Conservation (phyloP, 164 flowering plant genomes). For the Berberis thunbergii region DNA sequence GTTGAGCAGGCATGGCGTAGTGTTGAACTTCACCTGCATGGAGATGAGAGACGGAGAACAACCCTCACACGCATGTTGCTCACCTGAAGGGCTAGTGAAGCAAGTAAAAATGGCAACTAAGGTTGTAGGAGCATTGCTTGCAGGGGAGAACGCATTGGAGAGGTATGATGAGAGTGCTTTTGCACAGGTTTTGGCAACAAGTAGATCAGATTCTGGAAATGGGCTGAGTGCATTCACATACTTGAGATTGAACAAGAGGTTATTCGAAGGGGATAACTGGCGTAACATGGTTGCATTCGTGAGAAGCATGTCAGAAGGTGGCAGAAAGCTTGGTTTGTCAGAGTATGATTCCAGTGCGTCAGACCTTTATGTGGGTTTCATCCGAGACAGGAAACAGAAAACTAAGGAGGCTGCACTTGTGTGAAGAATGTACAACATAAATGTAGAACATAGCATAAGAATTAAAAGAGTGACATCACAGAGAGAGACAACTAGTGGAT, state of each 20-base stretch:
- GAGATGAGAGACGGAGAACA: constrained; percentile 86
- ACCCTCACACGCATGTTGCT: constrained; percentile 62
- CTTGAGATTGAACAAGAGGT: constrained; percentile 67
- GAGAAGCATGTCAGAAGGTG: constrained; percentile 68
- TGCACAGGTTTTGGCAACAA: constrained; percentile 60
- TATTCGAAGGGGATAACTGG: constrained; percentile 86
- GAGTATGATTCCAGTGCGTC: constrained; percentile 39
- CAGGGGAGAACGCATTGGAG: constrained; percentile 91
- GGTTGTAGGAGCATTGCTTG: constrained; percentile 49
- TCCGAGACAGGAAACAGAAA: constrained; percentile 22
- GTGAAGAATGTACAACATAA: constrained; percentile 11
- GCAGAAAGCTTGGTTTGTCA: constrained; percentile 35
- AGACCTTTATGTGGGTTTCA: constrained; percentile 53
- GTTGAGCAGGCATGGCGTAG: constrained; percentile 48
- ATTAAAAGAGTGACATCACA: not conserved
- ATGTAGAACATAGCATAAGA: not conserved
- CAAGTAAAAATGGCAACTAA: constrained; percentile 73
- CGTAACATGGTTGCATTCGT: constrained; percentile 63
- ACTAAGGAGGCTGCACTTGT: constrained; percentile 37
- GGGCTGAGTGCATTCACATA: constrained; percentile 76
- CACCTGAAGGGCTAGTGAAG: constrained; percentile 72
- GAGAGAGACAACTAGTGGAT: no score
- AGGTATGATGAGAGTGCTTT: constrained; percentile 69
- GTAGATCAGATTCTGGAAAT: constrained; percentile 65
- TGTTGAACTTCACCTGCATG: constrained; percentile 92